Base-by-base conservation (phyloP, 148 eudicot genomes). In the Nepenthes gracilis region DNA sequence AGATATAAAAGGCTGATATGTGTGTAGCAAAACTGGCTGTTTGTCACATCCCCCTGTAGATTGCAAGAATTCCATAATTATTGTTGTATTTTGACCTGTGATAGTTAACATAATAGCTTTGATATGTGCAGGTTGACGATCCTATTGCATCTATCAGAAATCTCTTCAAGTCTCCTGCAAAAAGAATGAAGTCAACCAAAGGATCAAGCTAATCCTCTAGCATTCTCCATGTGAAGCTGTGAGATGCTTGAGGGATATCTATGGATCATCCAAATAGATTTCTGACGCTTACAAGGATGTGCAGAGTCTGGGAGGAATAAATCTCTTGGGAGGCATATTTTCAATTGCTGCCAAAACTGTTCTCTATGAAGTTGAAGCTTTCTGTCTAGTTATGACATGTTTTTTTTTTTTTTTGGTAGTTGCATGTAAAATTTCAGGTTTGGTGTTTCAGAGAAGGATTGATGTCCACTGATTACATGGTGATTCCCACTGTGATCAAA, bases 71-170 rank as follows among this genome's bases (percentile, higher is more conserved):
- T 5, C 23, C 1, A 9, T 49, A 14, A 33, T 23, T 50, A 7
- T 55, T 35, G 33, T 11, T 43, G 40, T 13, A 4, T 35, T 1
- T 15, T 61, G 36, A 32, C 11, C 4, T 40, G 1, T 23, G 23
- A 23, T 23, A 23, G 23, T 8, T 40, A 40, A 40, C 6, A 40
- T 8, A 8, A 3, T 3, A 1, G 45, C 8, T 40, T 4, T 40
- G 45, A 3, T 40, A 9, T 59, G 40, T 78, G 63, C 80, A 92
- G 98, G 83, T 92, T 72, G 91, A 88, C 77, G 98, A 88, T 73
- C 98, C 98, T 14, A 65, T 92, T 68, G 76, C 80, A 36, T 88
- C 94, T 47, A 80, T 92, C 43, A 72, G 74, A 69, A 82, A 66
- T 62, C 86, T 92, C 35, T 88, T 88, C 61, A 74, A 67, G 63